Conservation (phyloP, 2,329 filamentous ascomycete genomes). For the Emergomyces pasteurianus region DNA sequence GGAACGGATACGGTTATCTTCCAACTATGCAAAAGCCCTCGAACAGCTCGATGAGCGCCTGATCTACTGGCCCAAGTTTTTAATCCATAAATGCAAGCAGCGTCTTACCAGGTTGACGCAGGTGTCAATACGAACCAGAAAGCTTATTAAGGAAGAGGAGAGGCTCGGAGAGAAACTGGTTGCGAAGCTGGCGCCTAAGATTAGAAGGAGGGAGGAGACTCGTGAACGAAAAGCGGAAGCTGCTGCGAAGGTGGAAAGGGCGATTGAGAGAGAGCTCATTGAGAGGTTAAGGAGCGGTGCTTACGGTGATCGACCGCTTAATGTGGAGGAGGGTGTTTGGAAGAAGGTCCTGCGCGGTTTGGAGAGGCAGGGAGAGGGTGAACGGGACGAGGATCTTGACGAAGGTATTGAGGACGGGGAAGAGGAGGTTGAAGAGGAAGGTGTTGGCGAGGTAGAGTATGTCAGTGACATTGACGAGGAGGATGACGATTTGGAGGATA, state of each 20-base stretch:
- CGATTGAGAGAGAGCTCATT: slow-evolving; percentile 89
- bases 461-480: slow-evolving; percentile 76
- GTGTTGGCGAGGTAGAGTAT: slow-evolving; percentile 74
- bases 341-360: slow-evolving; percentile 88
- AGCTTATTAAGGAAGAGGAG: slow-evolving; percentile 79
- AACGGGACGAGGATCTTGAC: slow-evolving; percentile 76
- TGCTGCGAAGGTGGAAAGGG: slow-evolving; percentile 86
- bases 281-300: slow-evolving; percentile 82
- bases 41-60: slow-evolving; percentile 75
- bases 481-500: slow-evolving; percentile 74
- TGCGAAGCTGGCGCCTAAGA: slow-evolving; percentile 81
- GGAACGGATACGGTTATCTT: slow-evolving; percentile 81
- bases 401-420: slow-evolving; percentile 71
- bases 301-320: slow-evolving; percentile 87
- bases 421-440: slow-evolving; percentile 57
- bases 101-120: slow-evolving; percentile 83
- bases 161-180: slow-evolving; percentile 79
- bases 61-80: slow-evolving; percentile 89
- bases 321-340: slow-evolving; percentile 92
- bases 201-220: slow-evolving; percentile 62
- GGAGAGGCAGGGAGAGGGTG: slow-evolving; percentile 74
- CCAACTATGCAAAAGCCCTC: slow-evolving; percentile 83
- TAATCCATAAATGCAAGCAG: slow-evolving; percentile 93
- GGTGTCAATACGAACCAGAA: slow-evolving; percentile 66
- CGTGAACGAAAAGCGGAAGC: slow-evolving; percentile 66